Base-by-base conservation (phyloP, 768 basidiomycete species). In the Leccinum obscurum region DNA sequence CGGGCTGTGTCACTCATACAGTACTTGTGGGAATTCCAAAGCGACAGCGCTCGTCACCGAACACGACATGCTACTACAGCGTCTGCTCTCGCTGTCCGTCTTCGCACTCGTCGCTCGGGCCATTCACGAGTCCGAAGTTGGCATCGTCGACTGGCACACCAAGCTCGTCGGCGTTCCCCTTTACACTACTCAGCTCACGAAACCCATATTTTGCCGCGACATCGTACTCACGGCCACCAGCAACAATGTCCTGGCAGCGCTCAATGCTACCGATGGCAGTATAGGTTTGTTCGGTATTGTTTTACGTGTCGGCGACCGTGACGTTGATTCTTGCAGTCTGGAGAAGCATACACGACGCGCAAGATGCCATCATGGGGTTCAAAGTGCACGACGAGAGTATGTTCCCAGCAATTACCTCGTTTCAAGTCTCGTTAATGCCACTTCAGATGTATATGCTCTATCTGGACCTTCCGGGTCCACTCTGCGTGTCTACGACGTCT, bases 101-200 rank as follows among this genome's bases (percentile, higher is more conserved):
- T 54, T 66, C 28, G 28, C 70, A 9, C 61, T 75, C 26, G 53
- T 70, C 41, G 72, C 76, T 26, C 74, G 69, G 59, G 87, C 87
- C 28, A 74, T 90, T 35, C 87, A 90, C 61, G 82, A 89, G 68
- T 83, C 87, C 24, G 90, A 93, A 58, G 89, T 85, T 57, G 91
- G 92, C 49, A 76, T 89, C 49, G 81, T 95, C 50, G 94, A 96
- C 78, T 98, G 95, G 95, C 83, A 97, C 74, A 90, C 85, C 65
- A 74, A 80, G 14, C 81, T 89, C 28, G 77, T 93, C 57, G 95
- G 95, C 17, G 81, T 89, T 4, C 91, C 93, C 1, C 77, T 87
- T 4, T 72, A 80, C 35, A 75, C 79, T 9, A 78, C 84, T 3
- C 69, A 66, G 0, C 68, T 79, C 17, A 83, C 82, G 1, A 77